These are phyloP conservation scores for Tricharina praecox DNA, from an alignment of 495 filamentous ascomycete species.

Conservation along the genomic window DNA sequence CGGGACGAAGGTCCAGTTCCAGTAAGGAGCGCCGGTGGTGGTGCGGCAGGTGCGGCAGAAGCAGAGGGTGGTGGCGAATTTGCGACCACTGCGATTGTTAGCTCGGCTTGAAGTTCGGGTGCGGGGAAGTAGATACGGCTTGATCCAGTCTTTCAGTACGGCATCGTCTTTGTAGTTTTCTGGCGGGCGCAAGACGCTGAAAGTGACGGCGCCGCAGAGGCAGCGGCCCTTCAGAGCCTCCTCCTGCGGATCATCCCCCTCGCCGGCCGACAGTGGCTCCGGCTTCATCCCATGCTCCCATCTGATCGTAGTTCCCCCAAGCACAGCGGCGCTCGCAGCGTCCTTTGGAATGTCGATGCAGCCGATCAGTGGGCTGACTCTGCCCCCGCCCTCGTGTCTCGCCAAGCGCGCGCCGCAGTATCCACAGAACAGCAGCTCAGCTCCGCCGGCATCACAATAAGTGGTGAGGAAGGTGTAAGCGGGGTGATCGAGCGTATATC, in stretches of 20 bases:
- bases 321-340: background rate
- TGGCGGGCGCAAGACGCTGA: background rate
- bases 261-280: too few species aligned
- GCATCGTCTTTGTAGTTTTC: background rate
- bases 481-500: background rate
- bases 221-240: background rate
- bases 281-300: background rate
- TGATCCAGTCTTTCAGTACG: background rate
- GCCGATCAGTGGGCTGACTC: background rate
- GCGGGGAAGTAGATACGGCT: background rate
- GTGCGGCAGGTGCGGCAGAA: conserved; percentile 15
- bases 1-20: conserved; percentile 12
- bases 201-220: background rate
- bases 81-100: background rate
- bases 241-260: too few species aligned
- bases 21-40: conserved; percentile 12
- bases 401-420: background rate
- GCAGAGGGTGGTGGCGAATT: conserved; percentile 11
- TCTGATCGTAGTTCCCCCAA: background rate
- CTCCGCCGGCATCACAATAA: background rate
- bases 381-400: too few species aligned
- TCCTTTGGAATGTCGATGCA: background rate
- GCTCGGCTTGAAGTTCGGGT: background rate
- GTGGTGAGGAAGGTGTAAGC: background rate
- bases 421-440: background rate